Base-by-base conservation (phyloP, 371 early-diverging fungal species). In the Rhizopus arrhizus region DNA sequence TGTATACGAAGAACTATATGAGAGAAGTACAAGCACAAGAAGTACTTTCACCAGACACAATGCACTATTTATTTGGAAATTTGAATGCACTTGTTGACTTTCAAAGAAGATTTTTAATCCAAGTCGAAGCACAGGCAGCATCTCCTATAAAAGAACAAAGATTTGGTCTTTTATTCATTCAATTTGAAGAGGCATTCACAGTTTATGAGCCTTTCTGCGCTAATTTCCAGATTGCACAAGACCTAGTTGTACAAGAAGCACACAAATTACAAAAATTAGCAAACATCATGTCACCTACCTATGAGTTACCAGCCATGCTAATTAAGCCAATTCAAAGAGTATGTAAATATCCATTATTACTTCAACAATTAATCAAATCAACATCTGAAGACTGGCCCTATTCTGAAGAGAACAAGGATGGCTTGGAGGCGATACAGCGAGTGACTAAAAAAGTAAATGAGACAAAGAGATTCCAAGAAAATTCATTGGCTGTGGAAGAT, bases 251-350 rank as follows among this genome's bases (percentile, higher is more conserved):
- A 13, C 75, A 75, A 43, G 83, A 82, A 56, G 58, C 65, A 13
- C 65, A 50, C 33, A 80, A 79, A 49, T 65, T 85, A 10, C 75
- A 82, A 53, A 77, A 75, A 55, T 66, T 91, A 61, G 64, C 80
- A 6, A 78, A 86, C 62, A 70, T 94, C 35, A 80, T 95, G 63
- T 94, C 95, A 34, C 93, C 96, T 5, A 80, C 78, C 31, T 89
- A 90, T 53, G 93, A 89, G 59, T 80, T 98, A 54, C 95, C 90
- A 8, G 91, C 95, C 15, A 87, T 92, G 75, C 81, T 99, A 38
- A 96, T 99, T 74, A 94, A 95, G 69, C 99, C 99, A 0, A 89
- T 98, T 4, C 98, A 99, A 73, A 85, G 99, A 47, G 86, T 98
- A 43, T 95, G 96, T 84, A 95, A 93, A 75, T 99, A 98, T 72